These are phyloP conservation scores for Termitomyces sp. DNA, from an alignment of 768 basidiomycete genomes.

Conservation along the genomic window DNA sequence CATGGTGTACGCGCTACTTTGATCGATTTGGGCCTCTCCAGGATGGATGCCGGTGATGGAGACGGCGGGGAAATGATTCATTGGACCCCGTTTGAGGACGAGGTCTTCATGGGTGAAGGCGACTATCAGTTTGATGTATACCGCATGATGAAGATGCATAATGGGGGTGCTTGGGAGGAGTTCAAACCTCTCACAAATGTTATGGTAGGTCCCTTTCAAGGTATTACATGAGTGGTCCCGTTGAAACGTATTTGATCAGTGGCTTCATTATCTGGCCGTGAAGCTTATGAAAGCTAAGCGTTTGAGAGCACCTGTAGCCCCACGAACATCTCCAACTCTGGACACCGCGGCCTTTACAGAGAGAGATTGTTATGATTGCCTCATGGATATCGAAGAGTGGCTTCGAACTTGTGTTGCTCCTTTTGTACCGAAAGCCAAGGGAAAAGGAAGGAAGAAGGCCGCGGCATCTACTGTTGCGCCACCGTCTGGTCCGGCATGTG, in stretches of 20 bases:
- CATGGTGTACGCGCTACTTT: slow-evolving; percentile 80
- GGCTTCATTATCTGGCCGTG: slow-evolving; percentile 81
- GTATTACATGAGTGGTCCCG: neutral
- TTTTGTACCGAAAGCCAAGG: slow-evolving; percentile 32
- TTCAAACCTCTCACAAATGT: slow-evolving; percentile 87
- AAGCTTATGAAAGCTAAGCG: slow-evolving; percentile 74
- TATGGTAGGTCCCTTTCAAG: slow-evolving; percentile 55
- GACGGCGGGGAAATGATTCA: slow-evolving; percentile 47
- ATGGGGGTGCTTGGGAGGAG: slow-evolving; percentile 64
- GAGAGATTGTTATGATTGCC: slow-evolving; percentile 65
- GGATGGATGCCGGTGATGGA: slow-evolving; percentile 65
- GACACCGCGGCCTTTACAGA: slow-evolving; percentile 50
- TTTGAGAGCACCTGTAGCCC: slow-evolving; percentile 51
- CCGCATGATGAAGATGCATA: slow-evolving; percentile 74
- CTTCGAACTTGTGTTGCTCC: slow-evolving; percentile 46
- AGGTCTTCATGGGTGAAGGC: slow-evolving; percentile 90
- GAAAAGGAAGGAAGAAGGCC: slow-evolving; percentile 36
- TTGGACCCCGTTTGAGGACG: slow-evolving; percentile 84
- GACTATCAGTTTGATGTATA: slow-evolving; percentile 97
- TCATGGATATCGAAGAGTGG: slow-evolving; percentile 64
- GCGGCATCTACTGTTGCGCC: slow-evolving; percentile 13
- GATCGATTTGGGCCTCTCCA: slow-evolving; percentile 92
- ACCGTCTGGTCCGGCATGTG: slow-evolving; percentile 39
- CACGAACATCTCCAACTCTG: slow-evolving; percentile 37
- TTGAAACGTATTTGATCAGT: slow-evolving; percentile 47